phyloP scores from a whole-genome alignment of 2,329 filamentous ascomycete species.

The Epichloe coenophiala region DNA sequence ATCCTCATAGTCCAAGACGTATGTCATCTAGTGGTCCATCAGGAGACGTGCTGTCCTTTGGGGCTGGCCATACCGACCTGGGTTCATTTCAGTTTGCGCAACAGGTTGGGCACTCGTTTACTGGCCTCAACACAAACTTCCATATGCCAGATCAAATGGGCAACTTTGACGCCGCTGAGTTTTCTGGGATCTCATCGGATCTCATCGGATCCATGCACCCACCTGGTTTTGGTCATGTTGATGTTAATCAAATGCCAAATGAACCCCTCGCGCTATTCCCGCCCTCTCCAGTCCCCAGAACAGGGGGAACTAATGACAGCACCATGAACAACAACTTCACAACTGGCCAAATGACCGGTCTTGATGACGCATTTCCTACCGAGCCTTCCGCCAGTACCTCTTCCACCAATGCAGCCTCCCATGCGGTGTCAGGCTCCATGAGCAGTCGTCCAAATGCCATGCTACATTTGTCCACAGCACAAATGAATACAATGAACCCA shows the following conservation, averaged over 20 bases:
- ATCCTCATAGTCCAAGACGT: constrained; percentile 13
- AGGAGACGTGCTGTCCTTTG: constrained; percentile 20
- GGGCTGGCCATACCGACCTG: constrained; percentile 13
- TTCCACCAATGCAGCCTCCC: constrained; percentile 13
- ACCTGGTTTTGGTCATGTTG: constrained; percentile 36
- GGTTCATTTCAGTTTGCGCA: constrained; percentile 21
- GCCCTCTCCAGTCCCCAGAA: not conserved
- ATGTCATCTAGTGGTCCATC: constrained; percentile 20
- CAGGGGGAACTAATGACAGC: not conserved
- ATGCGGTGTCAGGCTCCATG: constrained; percentile 3
- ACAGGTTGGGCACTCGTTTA: constrained; percentile 13
- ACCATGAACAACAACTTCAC: constrained; percentile 21
- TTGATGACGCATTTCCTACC: constrained; percentile 28
- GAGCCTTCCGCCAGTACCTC: constrained; percentile 16
- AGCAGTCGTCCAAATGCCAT: constrained; percentile 8
- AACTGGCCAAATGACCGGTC: constrained; percentile 21
- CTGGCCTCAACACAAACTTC: constrained; percentile 16
- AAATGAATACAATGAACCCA: constrained; percentile 8
- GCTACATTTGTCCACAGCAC: constrained; percentile 7
- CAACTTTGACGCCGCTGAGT: constrained; percentile 18
- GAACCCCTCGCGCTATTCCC: constrained; percentile 30
- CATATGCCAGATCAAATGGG: constrained; percentile 19
- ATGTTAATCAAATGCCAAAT: constrained; percentile 26
- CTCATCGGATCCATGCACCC: constrained; percentile 41
- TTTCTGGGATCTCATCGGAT: constrained; percentile 28